Base-by-base conservation (phyloP, 2,329 filamentous ascomycete species). In the Biscogniauxia sp. region DNA sequence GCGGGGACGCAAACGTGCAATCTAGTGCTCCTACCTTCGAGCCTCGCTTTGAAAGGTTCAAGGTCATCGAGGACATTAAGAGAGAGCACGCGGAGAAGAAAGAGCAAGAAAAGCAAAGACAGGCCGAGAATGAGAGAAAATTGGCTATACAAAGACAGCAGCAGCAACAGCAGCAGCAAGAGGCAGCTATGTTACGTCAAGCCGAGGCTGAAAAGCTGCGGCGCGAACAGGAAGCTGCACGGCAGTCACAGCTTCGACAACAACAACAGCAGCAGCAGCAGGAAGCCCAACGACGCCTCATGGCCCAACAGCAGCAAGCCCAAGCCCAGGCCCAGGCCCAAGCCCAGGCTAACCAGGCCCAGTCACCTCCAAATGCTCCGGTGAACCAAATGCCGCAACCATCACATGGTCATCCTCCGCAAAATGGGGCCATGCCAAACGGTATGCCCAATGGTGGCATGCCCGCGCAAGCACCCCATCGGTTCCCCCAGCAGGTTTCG, bases 11-110 rank as follows among this genome's bases (percentile, higher is more conserved):
- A 20, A 93, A 96, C 71, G 88, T 87, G 8, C 87, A 91, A 64
- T 85, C 87, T 45, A 88, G 86, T 20, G 83, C 84, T 5, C 83
- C 87, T n/a, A 84, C 89, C 2, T 96, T 96, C 69, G 92, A 96
- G 73, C 88, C 90, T 41, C 86, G 89, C 26, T 97, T 98, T 73
- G 93, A 95, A 68, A 87, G 91, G 45, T 98, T 97, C 76, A 97
- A 97, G 79, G 87, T 92, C 1, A 85, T 99, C 51, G 92, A 92
- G 60, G 90, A 91, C 60, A 96, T 97, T 68, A 91, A 89, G 72
- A 80, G 85, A 58, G 86, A 91, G 51, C 89, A 92, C 62, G 87
- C 88, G 25, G 91, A 96, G 73, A 90, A 88, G 71, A 88, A 88
- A 66, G 89, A 90, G 62, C 86, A 88, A 60, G 91, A 95, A 69